Evolutionary conservation across 306 rosid species (phyloP).

Genomic region (Citrullus amarus): DNA sequence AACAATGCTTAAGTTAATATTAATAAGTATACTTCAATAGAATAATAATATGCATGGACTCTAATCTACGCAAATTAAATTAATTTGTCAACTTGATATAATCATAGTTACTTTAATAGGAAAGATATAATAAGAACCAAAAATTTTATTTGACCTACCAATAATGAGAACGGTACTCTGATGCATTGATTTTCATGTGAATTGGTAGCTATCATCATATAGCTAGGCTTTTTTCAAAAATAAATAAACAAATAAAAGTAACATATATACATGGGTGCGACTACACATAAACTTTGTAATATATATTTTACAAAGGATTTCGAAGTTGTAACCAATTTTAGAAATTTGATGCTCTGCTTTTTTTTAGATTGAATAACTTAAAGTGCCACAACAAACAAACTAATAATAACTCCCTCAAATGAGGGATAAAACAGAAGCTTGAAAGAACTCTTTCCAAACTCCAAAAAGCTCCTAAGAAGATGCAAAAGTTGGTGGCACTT

Average conservation of each 20-base stretch:
- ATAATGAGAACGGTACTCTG: not conserved
- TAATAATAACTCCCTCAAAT: too few relatives aligned
- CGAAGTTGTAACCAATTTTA: not conserved
- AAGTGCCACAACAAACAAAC: too few relatives aligned
- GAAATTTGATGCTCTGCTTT: not conserved
- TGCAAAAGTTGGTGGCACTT: too few relatives aligned
- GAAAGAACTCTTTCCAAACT: too few relatives aligned
- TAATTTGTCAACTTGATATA: not conserved
- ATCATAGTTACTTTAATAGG: not conserved
- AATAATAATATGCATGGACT: not conserved
- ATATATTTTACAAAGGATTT: not conserved
- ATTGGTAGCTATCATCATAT: not conserved
- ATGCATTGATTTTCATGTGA: not conserved
- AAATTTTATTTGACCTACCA: not conserved
- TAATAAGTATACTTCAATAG: not conserved
- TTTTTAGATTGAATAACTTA: too few relatives aligned
- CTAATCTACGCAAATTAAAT: not conserved
- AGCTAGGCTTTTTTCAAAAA: not conserved
- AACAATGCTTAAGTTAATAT: too few relatives aligned
- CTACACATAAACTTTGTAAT: not conserved
- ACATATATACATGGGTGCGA: not conserved
- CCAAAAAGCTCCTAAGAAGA: too few relatives aligned
- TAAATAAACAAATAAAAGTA: not conserved
- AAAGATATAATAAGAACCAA: not conserved
- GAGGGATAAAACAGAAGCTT: too few relatives aligned